phyloP scores from a whole-genome alignment of 2,329 filamentous ascomycete species.

The Fusarium tjaetaba region DNA sequence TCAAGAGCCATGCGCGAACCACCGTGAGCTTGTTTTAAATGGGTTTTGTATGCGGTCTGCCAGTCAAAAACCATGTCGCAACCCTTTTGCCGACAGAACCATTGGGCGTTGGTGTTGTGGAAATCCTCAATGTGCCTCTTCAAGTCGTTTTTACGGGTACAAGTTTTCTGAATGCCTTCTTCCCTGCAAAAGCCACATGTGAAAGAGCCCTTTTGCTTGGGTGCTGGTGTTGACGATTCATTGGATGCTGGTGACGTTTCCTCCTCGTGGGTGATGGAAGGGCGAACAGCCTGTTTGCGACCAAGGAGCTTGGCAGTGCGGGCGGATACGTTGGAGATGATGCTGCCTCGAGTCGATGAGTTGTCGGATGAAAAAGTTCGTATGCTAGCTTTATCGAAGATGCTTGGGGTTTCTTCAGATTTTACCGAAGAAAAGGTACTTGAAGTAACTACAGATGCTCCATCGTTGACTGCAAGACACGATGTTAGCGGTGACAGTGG shows the following conservation, averaged over 20 bases:
- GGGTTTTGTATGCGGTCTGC: conserved; percentile 59
- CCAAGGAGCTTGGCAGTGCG: conserved; percentile 50
- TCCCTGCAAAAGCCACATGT: conserved; percentile 56
- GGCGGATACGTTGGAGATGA: conserved; percentile 53
- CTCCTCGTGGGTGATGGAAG: conserved; percentile 40
- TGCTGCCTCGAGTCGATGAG: conserved; percentile 52
- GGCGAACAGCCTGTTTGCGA: conserved; percentile 41
- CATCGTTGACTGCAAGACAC: conserved; percentile 43
- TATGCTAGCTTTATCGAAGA: conserved; percentile 51
- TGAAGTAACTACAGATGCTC: conserved; percentile 49
- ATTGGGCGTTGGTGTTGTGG: conserved; percentile 58
- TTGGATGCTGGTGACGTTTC: conserved; percentile 38
- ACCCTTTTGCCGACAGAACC: conserved; percentile 56
- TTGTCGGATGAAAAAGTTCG: conserved; percentile 54
- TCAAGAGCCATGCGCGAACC: conserved; percentile 54
- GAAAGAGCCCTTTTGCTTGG: conserved; percentile 53
- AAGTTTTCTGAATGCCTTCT: conserved; percentile 53
- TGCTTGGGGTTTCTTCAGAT: conserved; percentile 49
- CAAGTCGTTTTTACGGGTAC: conserved; percentile 59
- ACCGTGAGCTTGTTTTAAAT: conserved; percentile 57
- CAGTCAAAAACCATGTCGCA: conserved; percentile 59
- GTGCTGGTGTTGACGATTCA: conserved; percentile 37
- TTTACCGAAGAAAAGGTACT: conserved; percentile 49
- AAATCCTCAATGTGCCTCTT: conserved; percentile 61
- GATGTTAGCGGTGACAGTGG: conserved; percentile 9